Base-by-base conservation (phyloP, 2,329 filamentous ascomycete genomes). In the Cryphonectria radicalis region DNA sequence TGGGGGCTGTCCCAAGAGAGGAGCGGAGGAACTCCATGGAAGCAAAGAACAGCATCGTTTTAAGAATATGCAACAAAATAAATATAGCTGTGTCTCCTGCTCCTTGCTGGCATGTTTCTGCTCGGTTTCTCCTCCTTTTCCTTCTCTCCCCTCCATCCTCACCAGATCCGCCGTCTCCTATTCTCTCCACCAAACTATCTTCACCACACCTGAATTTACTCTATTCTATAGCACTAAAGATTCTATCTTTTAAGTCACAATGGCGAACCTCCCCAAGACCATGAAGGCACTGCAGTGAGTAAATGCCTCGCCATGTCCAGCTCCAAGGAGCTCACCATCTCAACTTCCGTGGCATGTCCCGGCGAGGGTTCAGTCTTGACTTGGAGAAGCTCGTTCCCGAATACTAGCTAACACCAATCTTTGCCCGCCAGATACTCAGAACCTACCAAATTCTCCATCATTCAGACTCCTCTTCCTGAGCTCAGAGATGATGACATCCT, bases 391-490 rank as follows among this genome's bases (percentile, higher is more conserved):
- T n/a, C 10, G 32, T n/a, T 37, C 13, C 17, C 22, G 19, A 25
- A 40, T 25, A 28, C 37, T 19, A 32, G 42, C 43, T 43, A 17
- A 37, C 46, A 25, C 14, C 40, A 35, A 37, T 25, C 8, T n/a
- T n/a, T 22, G 3, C 14, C 19, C 25, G 55, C 4, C 37, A 77
- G 74, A 46, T 76, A 77, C 72, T 76, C 75, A 65, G 73, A 76
- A 69, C 73, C 75, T 60, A 83, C 89, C 78, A 83, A 87, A 72
- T 90, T 86, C 81, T 83, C 84, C 74, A 85, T 91, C 72, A 88
- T 91, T 74, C 82, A 88, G 14, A 86, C 91, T 50, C 89, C 90
- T 74, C 85, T 91, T 8, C 90, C 90, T 28, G 84, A 82, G 75
- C 80, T 91, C 74, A 86, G 88, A 75, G 84, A 88, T 37, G 86